A percentile compares a stretch with the other conserved stretches of the same genome.
phyloP scores from a whole-genome alignment of 352 stramenopile species.

The Globisporangium paddicum region DNA sequence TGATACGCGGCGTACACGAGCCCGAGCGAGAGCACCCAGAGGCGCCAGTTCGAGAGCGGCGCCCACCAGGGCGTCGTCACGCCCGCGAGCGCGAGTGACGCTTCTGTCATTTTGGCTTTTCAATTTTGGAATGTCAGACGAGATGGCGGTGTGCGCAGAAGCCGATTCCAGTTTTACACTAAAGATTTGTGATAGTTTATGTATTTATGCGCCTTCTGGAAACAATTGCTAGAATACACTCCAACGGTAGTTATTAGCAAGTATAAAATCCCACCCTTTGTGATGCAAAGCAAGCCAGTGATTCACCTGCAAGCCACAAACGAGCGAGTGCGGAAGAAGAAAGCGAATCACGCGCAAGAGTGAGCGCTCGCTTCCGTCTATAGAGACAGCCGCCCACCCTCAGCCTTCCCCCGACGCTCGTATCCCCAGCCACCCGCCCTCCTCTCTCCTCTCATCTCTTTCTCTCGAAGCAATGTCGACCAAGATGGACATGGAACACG shows the following conservation, averaged over 20 bases:
- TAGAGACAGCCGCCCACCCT: neutral
- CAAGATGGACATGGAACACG: slow-evolving; percentile 62
- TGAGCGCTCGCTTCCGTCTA: neutral
- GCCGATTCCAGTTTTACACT: neutral
- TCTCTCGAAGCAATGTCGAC: slow-evolving; percentile 40
- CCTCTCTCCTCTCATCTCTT: neutral
- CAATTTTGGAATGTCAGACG: neutral
- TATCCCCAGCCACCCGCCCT: neutral
- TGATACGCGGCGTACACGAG: slow-evolving; percentile 87
- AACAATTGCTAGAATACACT: neutral
- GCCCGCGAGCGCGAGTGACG: neutral
- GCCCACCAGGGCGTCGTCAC: neutral
- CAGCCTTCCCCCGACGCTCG: neutral
- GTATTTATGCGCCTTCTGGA: neutral
- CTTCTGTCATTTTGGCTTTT: neutral
- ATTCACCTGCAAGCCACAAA: slow-evolving; percentile 3
- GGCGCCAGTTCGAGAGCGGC: slow-evolving; percentile 5
- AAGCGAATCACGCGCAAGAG: neutral
- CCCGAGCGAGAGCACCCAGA: slow-evolving; percentile 21
- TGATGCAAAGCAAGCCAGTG: neutral
- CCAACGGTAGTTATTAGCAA: neutral
- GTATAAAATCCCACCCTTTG: neutral
- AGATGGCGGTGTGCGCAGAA: neutral
- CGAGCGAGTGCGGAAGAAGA: slow-evolving; percentile 7
- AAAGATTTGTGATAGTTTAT: neutral